Evolutionary conservation across 2,329 filamentous ascomycete species (phyloP).

Genomic region (Alternaria novae-zelandiae): DNA sequence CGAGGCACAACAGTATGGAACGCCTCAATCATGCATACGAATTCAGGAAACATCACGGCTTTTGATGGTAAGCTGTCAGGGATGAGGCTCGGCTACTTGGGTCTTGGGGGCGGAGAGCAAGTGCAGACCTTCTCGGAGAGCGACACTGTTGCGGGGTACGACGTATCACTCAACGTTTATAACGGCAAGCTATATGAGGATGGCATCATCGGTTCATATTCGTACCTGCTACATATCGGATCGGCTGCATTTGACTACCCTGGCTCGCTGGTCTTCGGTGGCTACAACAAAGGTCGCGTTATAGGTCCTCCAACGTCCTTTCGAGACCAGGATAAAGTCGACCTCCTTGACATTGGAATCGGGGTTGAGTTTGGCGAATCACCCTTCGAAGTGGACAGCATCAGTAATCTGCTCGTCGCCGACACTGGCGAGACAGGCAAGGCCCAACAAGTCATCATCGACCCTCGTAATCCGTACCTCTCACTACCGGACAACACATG

Average conservation of each 20-base stretch:
- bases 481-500: conserved; percentile 36
- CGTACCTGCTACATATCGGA: not conserved
- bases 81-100: too few species aligned
- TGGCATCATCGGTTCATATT: not conserved
- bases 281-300: conserved; percentile 43
- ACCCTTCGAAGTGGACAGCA: conserved; percentile 29
- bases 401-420: conserved; percentile 20
- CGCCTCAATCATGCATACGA: too few species aligned
- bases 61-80: too few species aligned
- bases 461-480: conserved; percentile 35
- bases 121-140: too few species aligned
- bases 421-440: not conserved
- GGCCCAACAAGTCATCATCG: not conserved
- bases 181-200: not conserved
- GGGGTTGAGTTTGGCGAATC: conserved; percentile 51
- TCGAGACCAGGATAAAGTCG: conserved; percentile 7
- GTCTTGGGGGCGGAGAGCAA: too few species aligned
- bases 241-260: conserved; percentile 28
- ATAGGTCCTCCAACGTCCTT: conserved; percentile 36
- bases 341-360: conserved; percentile 52
- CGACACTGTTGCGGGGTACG: too few species aligned
- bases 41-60: too few species aligned
- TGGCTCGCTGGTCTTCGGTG: conserved; percentile 44
- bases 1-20: too few species aligned
- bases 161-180: too few species aligned